A percentile compares a stretch with the other conserved stretches of the same genome.
phyloP scores from a whole-genome alignment of 805 yeast species.

The Brettanomyces sp. region DNA sequence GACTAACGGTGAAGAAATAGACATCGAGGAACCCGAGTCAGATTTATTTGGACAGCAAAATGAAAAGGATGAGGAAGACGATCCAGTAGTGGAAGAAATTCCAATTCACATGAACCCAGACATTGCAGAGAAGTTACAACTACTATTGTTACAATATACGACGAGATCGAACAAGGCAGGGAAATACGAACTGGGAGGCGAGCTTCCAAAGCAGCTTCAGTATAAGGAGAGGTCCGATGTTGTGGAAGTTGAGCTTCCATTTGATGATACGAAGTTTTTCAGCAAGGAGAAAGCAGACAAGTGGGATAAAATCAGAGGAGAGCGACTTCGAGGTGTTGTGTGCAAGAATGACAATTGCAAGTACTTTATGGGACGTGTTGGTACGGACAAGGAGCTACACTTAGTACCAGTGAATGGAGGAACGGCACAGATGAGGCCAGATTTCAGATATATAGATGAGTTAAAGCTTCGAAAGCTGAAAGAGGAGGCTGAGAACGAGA shows the following conservation, averaged over 20 bases:
- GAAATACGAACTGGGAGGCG: not conserved
- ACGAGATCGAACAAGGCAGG: constrained; percentile 32
- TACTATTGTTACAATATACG: constrained; percentile 49
- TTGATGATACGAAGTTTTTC: constrained; percentile 58
- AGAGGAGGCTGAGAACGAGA: constrained; percentile 31
- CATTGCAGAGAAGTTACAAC: constrained; percentile 9
- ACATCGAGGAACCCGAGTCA: constrained; percentile 14
- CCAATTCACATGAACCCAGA: constrained; percentile 40
- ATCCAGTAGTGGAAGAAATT: constrained; percentile 51
- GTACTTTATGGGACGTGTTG: constrained; percentile 32
- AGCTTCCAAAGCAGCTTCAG: constrained; percentile 3
- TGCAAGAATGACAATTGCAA: constrained; percentile 35
- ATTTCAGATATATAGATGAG: constrained; percentile 70
- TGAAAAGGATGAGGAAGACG: constrained; percentile 29
- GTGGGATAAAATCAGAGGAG: constrained; percentile 55
- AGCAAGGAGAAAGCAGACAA: constrained; percentile 53
- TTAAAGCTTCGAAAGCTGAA: constrained; percentile 24
- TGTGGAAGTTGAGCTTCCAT: constrained; percentile 69
- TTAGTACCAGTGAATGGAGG: constrained; percentile 51
- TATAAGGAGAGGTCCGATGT: constrained; percentile 54
- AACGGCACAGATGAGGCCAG: constrained; percentile 73
- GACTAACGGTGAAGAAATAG: not conserved
- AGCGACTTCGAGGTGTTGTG: constrained; percentile 65
- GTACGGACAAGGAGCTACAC: constrained; percentile 40
- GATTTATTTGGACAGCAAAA: constrained; percentile 3